Evolutionary conservation across 371 early-diverging fungal genomes (phyloP).

Genomic region (Funneliformis caledonium): DNA sequence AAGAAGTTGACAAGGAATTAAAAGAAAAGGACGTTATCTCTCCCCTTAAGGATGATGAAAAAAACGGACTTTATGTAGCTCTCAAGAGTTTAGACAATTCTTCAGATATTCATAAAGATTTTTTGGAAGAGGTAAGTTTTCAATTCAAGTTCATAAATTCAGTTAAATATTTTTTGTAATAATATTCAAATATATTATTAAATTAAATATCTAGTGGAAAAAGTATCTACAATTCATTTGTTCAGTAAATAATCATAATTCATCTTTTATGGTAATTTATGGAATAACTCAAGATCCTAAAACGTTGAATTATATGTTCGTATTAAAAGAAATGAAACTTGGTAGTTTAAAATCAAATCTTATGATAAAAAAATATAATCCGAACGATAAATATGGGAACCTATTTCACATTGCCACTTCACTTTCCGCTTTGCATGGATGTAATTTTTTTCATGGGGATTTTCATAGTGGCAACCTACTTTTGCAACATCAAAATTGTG

Average conservation of each 20-base stretch:
- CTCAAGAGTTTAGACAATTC: slow-evolving; percentile 15
- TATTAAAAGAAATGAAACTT: background rate
- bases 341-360: background rate
- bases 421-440: background rate
- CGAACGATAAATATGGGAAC: background rate
- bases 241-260: background rate
- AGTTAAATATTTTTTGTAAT: too few relatives aligned
- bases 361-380: background rate
- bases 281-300: background rate
- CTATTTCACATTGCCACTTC: background rate
- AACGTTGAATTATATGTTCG: background rate
- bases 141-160: too few relatives aligned
- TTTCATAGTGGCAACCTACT: background rate
- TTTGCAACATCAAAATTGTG: background rate
- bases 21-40: too few relatives aligned
- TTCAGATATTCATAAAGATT: background rate
- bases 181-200: background rate
- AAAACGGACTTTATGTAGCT: background rate
- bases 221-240: background rate
- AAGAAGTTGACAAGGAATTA: background rate
- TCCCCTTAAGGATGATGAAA: background rate
- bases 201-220: background rate
- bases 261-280: background rate
- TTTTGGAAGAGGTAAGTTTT: slow-evolving; percentile 9
- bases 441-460: background rate